Conservation (phyloP, 768 basidiomycete species). For the Psilocybe tampanensis region DNA sequence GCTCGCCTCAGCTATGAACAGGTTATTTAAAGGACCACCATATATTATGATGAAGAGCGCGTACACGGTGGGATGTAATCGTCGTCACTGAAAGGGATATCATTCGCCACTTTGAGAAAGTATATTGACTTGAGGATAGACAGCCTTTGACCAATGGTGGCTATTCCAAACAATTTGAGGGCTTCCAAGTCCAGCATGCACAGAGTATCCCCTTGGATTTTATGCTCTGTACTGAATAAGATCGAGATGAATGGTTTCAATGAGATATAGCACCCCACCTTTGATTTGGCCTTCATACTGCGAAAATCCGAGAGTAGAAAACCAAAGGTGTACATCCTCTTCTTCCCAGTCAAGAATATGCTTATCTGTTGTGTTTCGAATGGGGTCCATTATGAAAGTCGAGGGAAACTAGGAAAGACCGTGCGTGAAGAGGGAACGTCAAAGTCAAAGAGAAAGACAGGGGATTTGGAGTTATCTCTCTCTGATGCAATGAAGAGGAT, state of each 20-base stretch:
- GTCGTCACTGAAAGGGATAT: conserved; percentile 77
- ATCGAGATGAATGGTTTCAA: background rate
- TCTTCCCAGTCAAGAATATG: conserved; percentile 68
- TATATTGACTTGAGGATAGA: conserved; percentile 92
- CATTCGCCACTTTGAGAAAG: conserved; percentile 79
- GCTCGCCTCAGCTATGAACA: conserved; percentile 21
- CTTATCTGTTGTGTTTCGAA: conserved; percentile 27
- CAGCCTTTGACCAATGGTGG: conserved; percentile 86
- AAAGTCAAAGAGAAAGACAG: background rate
- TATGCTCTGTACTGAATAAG: conserved; percentile 64
- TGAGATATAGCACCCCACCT: conserved; percentile 47
- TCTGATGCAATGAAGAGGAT: background rate
- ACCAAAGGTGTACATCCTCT: conserved; percentile 73
- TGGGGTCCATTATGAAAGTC: conserved; percentile 21
- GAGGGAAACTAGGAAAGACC: conserved; percentile 1
- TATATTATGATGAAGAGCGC: conserved; percentile 23
- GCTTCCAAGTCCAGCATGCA: conserved; percentile 79
- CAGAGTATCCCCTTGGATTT: conserved; percentile 87
- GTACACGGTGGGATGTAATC: conserved; percentile 88
- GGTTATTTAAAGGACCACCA: background rate
- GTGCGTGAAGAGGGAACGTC: no score
- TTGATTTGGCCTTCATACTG: conserved; percentile 83
- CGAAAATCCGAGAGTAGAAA: conserved; percentile 72
- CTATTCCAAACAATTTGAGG: conserved; percentile 82
- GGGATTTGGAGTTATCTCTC: background rate